phyloP scores from a whole-genome alignment of 441 rosid genomes.

The Adansonia grandidieri region DNA sequence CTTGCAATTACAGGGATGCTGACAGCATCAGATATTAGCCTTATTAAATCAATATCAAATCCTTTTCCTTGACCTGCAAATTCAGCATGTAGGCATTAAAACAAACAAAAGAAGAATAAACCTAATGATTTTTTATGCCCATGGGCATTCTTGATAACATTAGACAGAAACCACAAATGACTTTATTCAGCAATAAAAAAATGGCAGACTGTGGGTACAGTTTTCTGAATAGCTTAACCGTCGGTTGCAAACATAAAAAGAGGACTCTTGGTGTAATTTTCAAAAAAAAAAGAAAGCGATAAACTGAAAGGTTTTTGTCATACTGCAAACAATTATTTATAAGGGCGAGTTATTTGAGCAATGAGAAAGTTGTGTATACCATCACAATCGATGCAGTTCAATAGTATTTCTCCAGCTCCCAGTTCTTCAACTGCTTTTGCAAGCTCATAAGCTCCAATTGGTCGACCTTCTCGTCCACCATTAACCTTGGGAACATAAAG shows the following conservation, averaged over 20 bases:
- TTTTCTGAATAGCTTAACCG: not conserved
- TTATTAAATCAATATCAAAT: slow-evolving; percentile 73
- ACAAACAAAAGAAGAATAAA: slow-evolving; percentile 17
- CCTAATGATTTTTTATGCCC: not conserved
- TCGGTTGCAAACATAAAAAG: not conserved
- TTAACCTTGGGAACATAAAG: slow-evolving; percentile 56
- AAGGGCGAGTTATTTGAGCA: not conserved
- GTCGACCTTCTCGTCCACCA: slow-evolving; percentile 98
- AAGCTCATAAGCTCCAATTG: slow-evolving; percentile 95
- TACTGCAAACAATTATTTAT: not conserved
- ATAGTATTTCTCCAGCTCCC: slow-evolving; percentile 94
- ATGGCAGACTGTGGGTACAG: slow-evolving; percentile 2
- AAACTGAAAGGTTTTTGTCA: not conserved
- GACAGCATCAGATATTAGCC: slow-evolving; percentile 84
- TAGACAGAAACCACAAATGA: not conserved
- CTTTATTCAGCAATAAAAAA: not conserved
- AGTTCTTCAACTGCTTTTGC: slow-evolving; percentile 93
- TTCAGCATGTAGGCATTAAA: not conserved
- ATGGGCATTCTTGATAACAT: not conserved
- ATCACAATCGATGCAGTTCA: slow-evolving; percentile 97
- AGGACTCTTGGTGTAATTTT: not conserved
- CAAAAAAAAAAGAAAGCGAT: not conserved
- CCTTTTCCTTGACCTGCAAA: slow-evolving; percentile 95
- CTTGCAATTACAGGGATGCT: slow-evolving; percentile 96
- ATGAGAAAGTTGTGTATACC: slow-evolving; percentile 43